Evolutionary conservation across 2,329 filamentous ascomycete species (phyloP).

Genomic region (Penicillium sp.): DNA sequence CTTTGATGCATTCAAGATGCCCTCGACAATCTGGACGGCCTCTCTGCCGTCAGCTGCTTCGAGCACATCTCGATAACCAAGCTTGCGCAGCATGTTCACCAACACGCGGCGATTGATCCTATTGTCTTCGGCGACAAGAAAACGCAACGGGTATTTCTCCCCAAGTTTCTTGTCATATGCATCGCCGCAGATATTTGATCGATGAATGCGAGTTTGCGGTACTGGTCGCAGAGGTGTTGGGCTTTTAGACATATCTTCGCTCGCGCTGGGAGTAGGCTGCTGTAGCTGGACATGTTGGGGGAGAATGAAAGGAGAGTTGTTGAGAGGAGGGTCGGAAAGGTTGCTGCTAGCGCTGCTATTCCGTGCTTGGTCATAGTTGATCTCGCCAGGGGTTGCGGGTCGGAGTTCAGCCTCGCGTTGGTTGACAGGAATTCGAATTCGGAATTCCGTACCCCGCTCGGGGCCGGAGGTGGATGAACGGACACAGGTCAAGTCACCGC

Average conservation of each 20-base stretch:
- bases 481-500: slow-evolving; percentile 67
- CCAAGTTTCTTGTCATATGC: slow-evolving; percentile 60
- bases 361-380: slow-evolving; percentile 36
- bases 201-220: slow-evolving; percentile 26
- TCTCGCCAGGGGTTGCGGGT: slow-evolving; percentile 52
- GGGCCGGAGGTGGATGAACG: slow-evolving; percentile 64
- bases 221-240: slow-evolving; percentile 24
- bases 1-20: slow-evolving; percentile 38
- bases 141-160: slow-evolving; percentile 62
- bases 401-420: slow-evolving; percentile 48
- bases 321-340: slow-evolving; percentile 22
- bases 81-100: slow-evolving; percentile 65
- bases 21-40: slow-evolving; percentile 63
- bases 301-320: slow-evolving; percentile 25
- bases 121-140: slow-evolving; percentile 73
- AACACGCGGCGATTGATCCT: slow-evolving; percentile 70
- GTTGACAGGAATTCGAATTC: slow-evolving; percentile 65
- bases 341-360: slow-evolving; percentile 26
- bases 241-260: slow-evolving; percentile 28
- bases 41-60: slow-evolving; percentile 70
- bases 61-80: slow-evolving; percentile 65
- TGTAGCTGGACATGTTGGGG: slow-evolving; percentile 30
- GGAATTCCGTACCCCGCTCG: slow-evolving; percentile 66
- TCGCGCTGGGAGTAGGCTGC: slow-evolving; percentile 32
- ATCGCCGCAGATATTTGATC: slow-evolving; percentile 30